Evolutionary conservation across 257 asterid genomes (phyloP).

Genomic region (Penstemon barbatus): DNA sequence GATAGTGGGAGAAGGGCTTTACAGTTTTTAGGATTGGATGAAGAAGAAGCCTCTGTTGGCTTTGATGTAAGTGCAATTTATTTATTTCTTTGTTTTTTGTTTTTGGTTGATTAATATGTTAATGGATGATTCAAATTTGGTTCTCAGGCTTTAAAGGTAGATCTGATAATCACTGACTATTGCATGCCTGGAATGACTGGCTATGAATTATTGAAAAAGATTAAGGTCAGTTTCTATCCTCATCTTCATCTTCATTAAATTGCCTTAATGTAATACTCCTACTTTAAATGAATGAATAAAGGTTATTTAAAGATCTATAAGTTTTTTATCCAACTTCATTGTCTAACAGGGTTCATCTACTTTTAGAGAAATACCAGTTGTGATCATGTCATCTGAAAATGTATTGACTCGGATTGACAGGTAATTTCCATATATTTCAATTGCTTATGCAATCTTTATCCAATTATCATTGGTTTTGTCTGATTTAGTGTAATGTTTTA

Average conservation of each 20-base stretch:
- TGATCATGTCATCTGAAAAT: slow-evolving; percentile 94
- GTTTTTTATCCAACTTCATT: not conserved
- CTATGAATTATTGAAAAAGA: slow-evolving; percentile 77
- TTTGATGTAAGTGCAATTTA: slow-evolving; percentile 49
- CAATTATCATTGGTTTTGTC: not conserved
- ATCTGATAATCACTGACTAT: slow-evolving; percentile 85
- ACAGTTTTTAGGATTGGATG: slow-evolving; percentile 82
- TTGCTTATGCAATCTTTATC: not conserved
- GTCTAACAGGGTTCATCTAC: slow-evolving; percentile 74
- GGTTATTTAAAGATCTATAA: not conserved
- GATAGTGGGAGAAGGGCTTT: slow-evolving; percentile 91
- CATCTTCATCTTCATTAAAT: slow-evolving; percentile 3
- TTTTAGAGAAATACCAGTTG: slow-evolving; percentile 90
- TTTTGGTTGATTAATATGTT: no score
- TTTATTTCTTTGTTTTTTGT: no score
- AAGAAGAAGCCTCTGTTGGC: slow-evolving; percentile 54
- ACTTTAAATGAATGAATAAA: not conserved
- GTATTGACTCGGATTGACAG: slow-evolving; percentile 80
- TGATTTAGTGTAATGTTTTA: no score
- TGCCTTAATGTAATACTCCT: not conserved
- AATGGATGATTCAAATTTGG: slow-evolving; percentile 8
- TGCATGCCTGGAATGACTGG: slow-evolving; percentile 99
- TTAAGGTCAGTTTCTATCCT: slow-evolving; percentile 51
- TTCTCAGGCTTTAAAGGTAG: slow-evolving; percentile 78
- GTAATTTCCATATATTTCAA: slow-evolving; percentile 35